Base-by-base conservation (phyloP, 768 basidiomycete species). In the Mycena maculata region DNA sequence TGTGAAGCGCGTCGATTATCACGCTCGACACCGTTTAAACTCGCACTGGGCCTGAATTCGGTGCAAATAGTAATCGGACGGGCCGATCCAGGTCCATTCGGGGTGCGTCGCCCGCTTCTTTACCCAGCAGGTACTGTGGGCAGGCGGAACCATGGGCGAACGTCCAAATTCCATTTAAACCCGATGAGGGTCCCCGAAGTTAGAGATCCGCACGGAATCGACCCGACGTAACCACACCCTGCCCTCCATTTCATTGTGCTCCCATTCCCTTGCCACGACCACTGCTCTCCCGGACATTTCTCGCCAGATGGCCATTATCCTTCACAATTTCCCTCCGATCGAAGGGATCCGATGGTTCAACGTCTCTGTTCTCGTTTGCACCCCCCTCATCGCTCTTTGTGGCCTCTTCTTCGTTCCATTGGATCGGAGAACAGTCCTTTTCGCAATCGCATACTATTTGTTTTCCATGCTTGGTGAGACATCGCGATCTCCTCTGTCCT, bases 391-490 rank as follows among this genome's bases (percentile, higher is more conserved):
- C 61, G 85, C 92, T 55, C 75, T 90, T 55, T 93, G 90, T 79
- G 96, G 95, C 15, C 72, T 89, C 54, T 83, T 87, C 13, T 72
- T 71, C 25, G 87, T 87, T 11, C 77, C 81, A 53, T 70, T 83
- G 44, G 78, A 82, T 60, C 74, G 73, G 54, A 79, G 84, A 74
- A 97, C 95, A 0, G 73, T 81, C 27, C 55, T 87, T 11, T 96
- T 90, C 79, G 80, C 88, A 20, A 76, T 86, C 28, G 73, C 85
- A 20, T 96, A 94, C 82, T 97, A 95, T 82, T 79, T 90, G 69
- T 92, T 92, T 78, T 92, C 93, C n/a, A 94, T 95, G 86, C 81
- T 96, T 67, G 92, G 94, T 89, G 76, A 74, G 83, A 33, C 53
- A n/a, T 41, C 25, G 28, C 30, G 27, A 3, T 27, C 16, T 47